phyloP scores from a whole-genome alignment of 148 eudicot species.

The Spergularia marina region DNA sequence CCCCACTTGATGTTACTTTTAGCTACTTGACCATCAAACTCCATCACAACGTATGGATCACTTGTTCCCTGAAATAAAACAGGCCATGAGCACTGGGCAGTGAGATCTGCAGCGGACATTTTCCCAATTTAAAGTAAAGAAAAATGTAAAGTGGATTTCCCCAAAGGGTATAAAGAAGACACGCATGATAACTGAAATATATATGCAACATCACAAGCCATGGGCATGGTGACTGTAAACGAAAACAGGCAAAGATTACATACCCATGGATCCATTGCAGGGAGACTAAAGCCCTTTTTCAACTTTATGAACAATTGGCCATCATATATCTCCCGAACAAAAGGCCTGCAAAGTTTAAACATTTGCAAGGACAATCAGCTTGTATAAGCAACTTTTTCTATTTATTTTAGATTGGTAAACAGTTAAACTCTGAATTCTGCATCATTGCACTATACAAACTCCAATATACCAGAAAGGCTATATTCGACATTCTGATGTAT shows the following conservation, averaged over 20 bases:
- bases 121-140: not conserved
- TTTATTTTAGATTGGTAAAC: not conserved
- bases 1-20: conserved; percentile 95
- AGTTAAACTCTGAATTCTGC: not conserved
- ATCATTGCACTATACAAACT: not conserved
- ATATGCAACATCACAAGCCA: not conserved
- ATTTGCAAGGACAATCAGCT: not conserved
- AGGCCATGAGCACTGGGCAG: not conserved
- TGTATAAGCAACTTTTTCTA: not conserved
- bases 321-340: conserved; percentile 88
- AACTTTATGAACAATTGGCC: conserved; percentile 84
- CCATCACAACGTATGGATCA: conserved; percentile 89
- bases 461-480: not conserved
- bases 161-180: conserved; percentile 11
- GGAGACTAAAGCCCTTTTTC: conserved; percentile 73
- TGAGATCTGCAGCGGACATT: not conserved
- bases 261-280: conserved; percentile 99
- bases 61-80: conserved; percentile 79
- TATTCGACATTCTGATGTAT: not conserved
- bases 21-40: conserved; percentile 71
- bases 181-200: not conserved
- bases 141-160: not conserved
- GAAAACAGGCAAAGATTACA: conserved; percentile 21
- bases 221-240: not conserved
- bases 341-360: conserved; percentile 50